Evolutionary conservation across 1,284 basidiomycete genomes (phyloP).

Genomic region (Ganoderma lingzhi): DNA sequence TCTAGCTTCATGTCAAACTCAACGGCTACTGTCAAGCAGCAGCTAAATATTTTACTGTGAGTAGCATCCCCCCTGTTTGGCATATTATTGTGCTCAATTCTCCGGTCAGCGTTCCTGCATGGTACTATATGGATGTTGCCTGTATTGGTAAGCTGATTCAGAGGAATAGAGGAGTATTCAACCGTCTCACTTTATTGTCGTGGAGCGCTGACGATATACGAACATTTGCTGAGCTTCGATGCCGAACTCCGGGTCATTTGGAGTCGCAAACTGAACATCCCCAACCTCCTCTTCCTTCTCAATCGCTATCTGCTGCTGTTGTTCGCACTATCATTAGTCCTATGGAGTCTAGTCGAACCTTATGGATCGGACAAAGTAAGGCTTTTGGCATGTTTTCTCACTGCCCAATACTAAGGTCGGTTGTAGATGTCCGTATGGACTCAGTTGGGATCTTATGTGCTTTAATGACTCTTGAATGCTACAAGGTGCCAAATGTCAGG

Average conservation of each 20-base stretch:
- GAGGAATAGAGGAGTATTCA: neutral
- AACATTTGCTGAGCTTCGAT: slow-evolving; percentile 21
- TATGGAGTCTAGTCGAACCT: slow-evolving; percentile 3
- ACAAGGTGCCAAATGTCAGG: neutral
- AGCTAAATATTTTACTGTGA: neutral
- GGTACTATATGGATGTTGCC: slow-evolving; percentile 2
- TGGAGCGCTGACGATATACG: slow-evolving; percentile 24
- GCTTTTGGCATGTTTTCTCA: neutral
- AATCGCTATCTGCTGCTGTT: slow-evolving; percentile 23
- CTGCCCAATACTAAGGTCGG: neutral
- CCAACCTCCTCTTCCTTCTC: slow-evolving; percentile 18
- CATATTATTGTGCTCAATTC: neutral
- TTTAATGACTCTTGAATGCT: neutral
- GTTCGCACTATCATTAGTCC: neutral
- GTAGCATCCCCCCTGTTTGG: too few relatives aligned
- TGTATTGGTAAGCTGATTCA: neutral
- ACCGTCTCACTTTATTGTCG: neutral
- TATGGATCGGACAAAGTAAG: neutral
- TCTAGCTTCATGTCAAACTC: neutral
- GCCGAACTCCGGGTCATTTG: slow-evolving; percentile 24
- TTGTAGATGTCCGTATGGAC: slow-evolving; percentile 1
- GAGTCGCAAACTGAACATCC: slow-evolving; percentile 20
- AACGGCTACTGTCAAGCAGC: neutral
- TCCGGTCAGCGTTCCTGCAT: neutral
- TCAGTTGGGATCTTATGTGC: neutral